These are phyloP conservation scores for Pelargonium cotyledonis DNA, from an alignment of 441 rosid genomes.

Conservation along the genomic window DNA sequence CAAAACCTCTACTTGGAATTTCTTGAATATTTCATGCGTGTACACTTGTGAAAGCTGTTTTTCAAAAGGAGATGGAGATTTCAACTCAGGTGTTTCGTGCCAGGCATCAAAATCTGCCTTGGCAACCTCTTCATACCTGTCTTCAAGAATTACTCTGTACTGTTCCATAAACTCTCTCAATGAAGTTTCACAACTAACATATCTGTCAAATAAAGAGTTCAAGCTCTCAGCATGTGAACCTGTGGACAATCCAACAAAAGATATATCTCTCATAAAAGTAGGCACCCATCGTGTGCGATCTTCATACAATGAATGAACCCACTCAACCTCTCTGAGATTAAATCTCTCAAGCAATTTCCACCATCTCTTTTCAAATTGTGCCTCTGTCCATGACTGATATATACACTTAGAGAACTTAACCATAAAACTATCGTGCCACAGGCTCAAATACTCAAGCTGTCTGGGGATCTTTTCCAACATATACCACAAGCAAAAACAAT, in stretches of 20 bases:
- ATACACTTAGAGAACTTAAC: slow-evolving; percentile 45
- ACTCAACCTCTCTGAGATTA: slow-evolving; percentile 35
- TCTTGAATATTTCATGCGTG: slow-evolving; percentile 60
- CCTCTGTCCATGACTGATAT: slow-evolving; percentile 34
- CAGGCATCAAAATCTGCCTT: slow-evolving; percentile 54
- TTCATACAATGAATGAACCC: slow-evolving; percentile 52
- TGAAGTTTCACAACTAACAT: slow-evolving; percentile 49
- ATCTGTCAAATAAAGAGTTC: slow-evolving; percentile 44
- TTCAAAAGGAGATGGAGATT: slow-evolving; percentile 74
- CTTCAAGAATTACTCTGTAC: slow-evolving; percentile 41
- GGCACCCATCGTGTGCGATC: slow-evolving; percentile 58
- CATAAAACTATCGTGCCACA: slow-evolving; percentile 38
- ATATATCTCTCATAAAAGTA: slow-evolving; percentile 39
- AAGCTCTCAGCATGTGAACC: slow-evolving; percentile 42
- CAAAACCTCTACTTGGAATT: slow-evolving; percentile 66
- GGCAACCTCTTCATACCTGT: slow-evolving; percentile 60
- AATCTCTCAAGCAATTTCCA: slow-evolving; percentile 44
- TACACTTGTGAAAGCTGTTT: slow-evolving; percentile 57
- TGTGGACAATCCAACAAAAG: slow-evolving; percentile 59
- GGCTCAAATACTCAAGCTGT: slow-evolving; percentile 38
- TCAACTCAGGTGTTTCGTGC: slow-evolving; percentile 58
- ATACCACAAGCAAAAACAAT: slow-evolving; percentile 60
- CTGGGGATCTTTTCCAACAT: slow-evolving; percentile 53
- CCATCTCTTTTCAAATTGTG: slow-evolving; percentile 61
- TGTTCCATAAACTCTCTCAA: slow-evolving; percentile 50